Percentiles rank a stretch among this genome's conserved stretches.
Evolutionary conservation across 2,329 filamentous ascomycete genomes (phyloP).

Genomic region (Diplocarpon mali): DNA sequence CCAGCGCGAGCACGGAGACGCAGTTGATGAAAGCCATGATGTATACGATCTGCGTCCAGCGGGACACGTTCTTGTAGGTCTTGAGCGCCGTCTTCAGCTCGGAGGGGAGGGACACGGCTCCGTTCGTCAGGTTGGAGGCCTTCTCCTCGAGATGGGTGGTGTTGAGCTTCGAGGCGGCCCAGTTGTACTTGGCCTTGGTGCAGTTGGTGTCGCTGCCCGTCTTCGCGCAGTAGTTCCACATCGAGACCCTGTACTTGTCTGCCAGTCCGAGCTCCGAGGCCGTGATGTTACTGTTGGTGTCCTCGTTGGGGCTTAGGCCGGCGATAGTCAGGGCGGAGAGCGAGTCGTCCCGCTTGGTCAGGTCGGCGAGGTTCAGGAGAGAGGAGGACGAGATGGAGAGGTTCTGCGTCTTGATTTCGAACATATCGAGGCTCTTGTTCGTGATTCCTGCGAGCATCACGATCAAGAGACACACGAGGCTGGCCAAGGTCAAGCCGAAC

Average conservation of each 20-base stretch:
- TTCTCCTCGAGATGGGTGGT: conserved; percentile 50
- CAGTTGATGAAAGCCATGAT: conserved; percentile 62
- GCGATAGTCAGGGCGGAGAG: conserved; percentile 17
- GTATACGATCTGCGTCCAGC: conserved; percentile 78
- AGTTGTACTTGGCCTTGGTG: conserved; percentile 61
- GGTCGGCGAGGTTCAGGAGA: conserved; percentile 16
- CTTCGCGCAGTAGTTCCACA: conserved; percentile 78
- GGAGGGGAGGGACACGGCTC: conserved; percentile 54
- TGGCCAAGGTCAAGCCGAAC: conserved; percentile 67
- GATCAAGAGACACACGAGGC: conserved; percentile 57
- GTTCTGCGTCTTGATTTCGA: conserved; percentile 50
- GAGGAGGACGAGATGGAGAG: conserved; percentile 32
- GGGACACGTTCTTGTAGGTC: conserved; percentile 60
- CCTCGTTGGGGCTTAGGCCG: conserved; percentile 17
- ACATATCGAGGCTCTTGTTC: conserved; percentile 45
- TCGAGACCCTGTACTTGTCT: conserved; percentile 68
- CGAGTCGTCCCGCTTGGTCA: conserved; percentile 11
- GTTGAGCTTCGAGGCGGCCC: conserved; percentile 63
- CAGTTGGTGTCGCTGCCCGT: conserved; percentile 46
- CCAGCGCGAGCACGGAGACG: conserved; percentile 60
- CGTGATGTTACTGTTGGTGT: conserved; percentile 42
- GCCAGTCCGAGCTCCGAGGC: conserved; percentile 45
- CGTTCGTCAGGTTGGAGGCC: conserved; percentile 31
- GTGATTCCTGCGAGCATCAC: conserved; percentile 44
- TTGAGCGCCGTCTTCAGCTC: conserved; percentile 57